phyloP scores from a whole-genome alignment of 2,329 filamentous ascomycete genomes.

The Cladosporium sp. region DNA sequence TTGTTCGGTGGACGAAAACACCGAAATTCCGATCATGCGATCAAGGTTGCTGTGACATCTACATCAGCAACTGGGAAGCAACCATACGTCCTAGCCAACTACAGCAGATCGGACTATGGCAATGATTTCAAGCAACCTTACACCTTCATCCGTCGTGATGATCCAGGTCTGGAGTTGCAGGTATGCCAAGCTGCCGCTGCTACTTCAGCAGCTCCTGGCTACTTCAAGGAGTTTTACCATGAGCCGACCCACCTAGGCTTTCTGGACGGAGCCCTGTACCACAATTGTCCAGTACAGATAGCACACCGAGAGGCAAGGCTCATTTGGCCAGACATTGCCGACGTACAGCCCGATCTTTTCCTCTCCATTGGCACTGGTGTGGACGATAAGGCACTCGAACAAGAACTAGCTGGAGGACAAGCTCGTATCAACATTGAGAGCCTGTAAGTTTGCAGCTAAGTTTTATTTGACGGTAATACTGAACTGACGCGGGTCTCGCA shows the following conservation, averaged over 20 bases:
- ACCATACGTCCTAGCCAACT: neutral
- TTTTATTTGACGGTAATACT: too few species aligned
- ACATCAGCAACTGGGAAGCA: constrained; percentile 43
- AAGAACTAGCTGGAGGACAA: neutral
- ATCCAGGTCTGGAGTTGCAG: constrained; percentile 38
- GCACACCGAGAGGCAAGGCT: constrained; percentile 43
- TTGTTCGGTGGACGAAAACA: constrained; percentile 12
- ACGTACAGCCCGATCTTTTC: constrained; percentile 29
- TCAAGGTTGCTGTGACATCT: constrained; percentile 42
- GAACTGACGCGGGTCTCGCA: neutral
- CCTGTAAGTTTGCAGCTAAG: too few species aligned
- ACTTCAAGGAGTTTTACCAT: constrained; percentile 51
- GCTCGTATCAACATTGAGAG: too few species aligned
- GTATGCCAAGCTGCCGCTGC: constrained; percentile 51
- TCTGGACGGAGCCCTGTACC: too few species aligned
- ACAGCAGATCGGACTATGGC: neutral
- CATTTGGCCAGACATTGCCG: constrained; percentile 31
- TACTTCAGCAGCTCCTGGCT: constrained; percentile 47
- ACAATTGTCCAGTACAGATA: constrained; percentile 33
- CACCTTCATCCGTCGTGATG: constrained; percentile 32
- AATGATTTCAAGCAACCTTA: constrained; percentile 8
- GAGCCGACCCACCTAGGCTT: constrained; percentile 35
- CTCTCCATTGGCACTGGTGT: constrained; percentile 32
- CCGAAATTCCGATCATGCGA: too few species aligned
- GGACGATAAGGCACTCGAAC: constrained; percentile 20